These are phyloP conservation scores for Spathaspora girioi DNA, from an alignment of 805 yeast species.

Conservation along the genomic window DNA sequence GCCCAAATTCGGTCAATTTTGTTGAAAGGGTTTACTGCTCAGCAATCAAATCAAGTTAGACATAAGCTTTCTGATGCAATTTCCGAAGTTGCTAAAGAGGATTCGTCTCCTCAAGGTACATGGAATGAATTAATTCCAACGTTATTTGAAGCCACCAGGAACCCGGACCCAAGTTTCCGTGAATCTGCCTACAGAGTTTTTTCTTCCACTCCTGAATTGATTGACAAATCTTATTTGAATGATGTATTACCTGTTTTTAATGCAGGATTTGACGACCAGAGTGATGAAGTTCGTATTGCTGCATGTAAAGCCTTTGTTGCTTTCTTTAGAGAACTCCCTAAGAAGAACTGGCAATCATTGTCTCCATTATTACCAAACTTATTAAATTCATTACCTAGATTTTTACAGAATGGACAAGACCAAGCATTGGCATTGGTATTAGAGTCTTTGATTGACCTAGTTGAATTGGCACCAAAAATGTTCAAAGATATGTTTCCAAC, in stretches of 20 bases:
- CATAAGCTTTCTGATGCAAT: conserved; percentile 93
- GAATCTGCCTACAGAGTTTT: conserved; percentile 91
- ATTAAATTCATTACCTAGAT: conserved; percentile 81
- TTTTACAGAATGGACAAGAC: conserved; percentile 75
- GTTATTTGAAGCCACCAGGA: conserved; percentile 60
- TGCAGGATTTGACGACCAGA: conserved; percentile 73
- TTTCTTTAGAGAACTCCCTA: conserved; percentile 79
- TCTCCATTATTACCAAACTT: conserved; percentile 79
- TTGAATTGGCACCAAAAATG: conserved; percentile 90
- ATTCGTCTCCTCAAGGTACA: conserved; percentile 45
- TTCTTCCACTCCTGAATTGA: conserved; percentile 75
- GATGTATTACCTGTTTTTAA: conserved; percentile 68
- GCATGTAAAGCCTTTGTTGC: conserved; percentile 92
- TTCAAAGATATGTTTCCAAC: conserved; percentile 87
- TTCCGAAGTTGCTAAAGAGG: conserved; percentile 80
- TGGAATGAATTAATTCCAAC: conserved; percentile 84
- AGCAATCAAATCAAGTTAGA: conserved; percentile 72
- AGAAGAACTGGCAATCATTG: conserved; percentile 70
- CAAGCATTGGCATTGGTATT: conserved; percentile 81
- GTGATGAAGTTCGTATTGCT: conserved; percentile 84
- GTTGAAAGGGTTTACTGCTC: conserved; percentile 68
- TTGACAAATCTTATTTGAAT: conserved; percentile 54
- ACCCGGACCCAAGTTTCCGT: conserved; percentile 61
- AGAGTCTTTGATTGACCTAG: conserved; percentile 85
- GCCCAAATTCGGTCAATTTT: conserved; percentile 61